A percentile compares a stretch with the other conserved stretches of the same genome.
These are phyloP conservation scores for Microdochium bolleyi DNA, from an alignment of 2,329 filamentous ascomycete species.

Conservation along the genomic window DNA sequence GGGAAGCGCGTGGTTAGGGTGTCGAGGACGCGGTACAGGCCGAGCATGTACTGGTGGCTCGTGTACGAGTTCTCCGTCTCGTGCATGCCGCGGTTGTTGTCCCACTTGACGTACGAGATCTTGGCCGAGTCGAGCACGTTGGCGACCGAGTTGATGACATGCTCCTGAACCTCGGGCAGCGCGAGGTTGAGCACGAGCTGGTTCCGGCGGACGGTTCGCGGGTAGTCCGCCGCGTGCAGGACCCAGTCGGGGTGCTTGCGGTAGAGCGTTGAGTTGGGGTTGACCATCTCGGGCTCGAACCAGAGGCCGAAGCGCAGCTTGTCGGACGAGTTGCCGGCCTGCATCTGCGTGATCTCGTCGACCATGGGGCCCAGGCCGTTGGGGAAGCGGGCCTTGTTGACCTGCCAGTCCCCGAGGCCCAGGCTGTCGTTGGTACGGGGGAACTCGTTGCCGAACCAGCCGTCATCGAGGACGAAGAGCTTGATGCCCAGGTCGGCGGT, in stretches of 20 bases:
- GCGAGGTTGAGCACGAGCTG: slow-evolving; percentile 57
- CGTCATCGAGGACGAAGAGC: slow-evolving; percentile 59
- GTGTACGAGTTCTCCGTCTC: slow-evolving; percentile 45
- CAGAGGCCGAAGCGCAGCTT: slow-evolving; percentile 55
- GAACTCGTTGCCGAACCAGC: slow-evolving; percentile 59
- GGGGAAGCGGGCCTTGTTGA: slow-evolving; percentile 51
- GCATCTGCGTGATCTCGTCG: slow-evolving; percentile 38
- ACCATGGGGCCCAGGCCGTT: slow-evolving; percentile 45
- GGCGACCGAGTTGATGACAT: slow-evolving; percentile 48
- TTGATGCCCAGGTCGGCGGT: slow-evolving; percentile 51
- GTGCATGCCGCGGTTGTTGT: slow-evolving; percentile 59
- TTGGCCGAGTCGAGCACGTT: slow-evolving; percentile 43
- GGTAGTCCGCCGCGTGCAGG: slow-evolving; percentile 46
- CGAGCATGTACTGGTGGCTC: slow-evolving; percentile 53
- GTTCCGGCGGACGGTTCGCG: slow-evolving; percentile 45
- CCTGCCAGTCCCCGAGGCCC: slow-evolving; percentile 56
- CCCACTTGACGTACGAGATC: slow-evolving; percentile 59
- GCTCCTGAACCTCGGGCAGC: slow-evolving; percentile 54
- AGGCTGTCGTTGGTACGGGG: slow-evolving; percentile 48
- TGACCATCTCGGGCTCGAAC: slow-evolving; percentile 64
- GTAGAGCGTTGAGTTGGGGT: slow-evolving; percentile 53
- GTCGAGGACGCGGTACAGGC: slow-evolving; percentile 55
- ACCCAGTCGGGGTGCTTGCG: slow-evolving; percentile 56
- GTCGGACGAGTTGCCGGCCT: slow-evolving; percentile 34
- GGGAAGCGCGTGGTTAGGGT: slow-evolving; percentile 51